Percentiles rank a stretch among this genome's conserved stretches.
Conservation (phyloP, 257 asterid genomes). For the Salvia miltiorrhiza region DNA sequence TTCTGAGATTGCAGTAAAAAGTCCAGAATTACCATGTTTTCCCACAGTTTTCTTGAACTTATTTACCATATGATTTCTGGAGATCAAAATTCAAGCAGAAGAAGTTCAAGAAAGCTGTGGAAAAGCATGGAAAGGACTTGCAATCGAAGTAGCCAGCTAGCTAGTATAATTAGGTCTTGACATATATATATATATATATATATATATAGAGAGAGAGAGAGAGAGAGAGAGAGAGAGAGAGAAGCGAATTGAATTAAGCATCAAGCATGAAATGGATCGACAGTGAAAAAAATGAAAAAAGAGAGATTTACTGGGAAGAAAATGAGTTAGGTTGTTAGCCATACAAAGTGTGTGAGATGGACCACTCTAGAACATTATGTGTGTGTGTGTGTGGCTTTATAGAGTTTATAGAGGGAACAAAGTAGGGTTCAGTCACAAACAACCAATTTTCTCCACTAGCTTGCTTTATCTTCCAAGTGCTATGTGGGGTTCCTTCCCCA, state of each 20-base stretch:
- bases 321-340: constrained; percentile 21
- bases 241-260: no score
- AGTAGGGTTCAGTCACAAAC: constrained; percentile 40
- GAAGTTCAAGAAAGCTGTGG: constrained; percentile 99
- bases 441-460: constrained; percentile 27
- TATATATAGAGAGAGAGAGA: neutral
- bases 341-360: constrained; percentile 34
- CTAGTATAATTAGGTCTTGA: neutral
- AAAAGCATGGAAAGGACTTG: constrained; percentile 55
- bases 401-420: constrained; percentile 21
- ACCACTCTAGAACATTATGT: constrained; percentile 40
- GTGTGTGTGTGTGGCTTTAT: constrained; percentile 25
- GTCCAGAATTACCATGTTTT: constrained; percentile 52
- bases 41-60: constrained; percentile 67
- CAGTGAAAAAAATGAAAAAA: neutral
- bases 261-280: no score
- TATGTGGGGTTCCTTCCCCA: constrained; percentile 34
- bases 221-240: neutral
- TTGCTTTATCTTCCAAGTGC: constrained; percentile 33
- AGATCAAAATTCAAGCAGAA: neutral
- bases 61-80: constrained; percentile 1
- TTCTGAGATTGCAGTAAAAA: neutral
- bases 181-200: neutral
- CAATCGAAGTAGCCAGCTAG: neutral
- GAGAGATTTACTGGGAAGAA: neutral